Percentiles rank a stretch among this genome's conserved stretches.
Evolutionary conservation across 2,329 filamentous ascomycete species (phyloP).

Genomic region (Pseudogymnoascus verrucosus): DNA sequence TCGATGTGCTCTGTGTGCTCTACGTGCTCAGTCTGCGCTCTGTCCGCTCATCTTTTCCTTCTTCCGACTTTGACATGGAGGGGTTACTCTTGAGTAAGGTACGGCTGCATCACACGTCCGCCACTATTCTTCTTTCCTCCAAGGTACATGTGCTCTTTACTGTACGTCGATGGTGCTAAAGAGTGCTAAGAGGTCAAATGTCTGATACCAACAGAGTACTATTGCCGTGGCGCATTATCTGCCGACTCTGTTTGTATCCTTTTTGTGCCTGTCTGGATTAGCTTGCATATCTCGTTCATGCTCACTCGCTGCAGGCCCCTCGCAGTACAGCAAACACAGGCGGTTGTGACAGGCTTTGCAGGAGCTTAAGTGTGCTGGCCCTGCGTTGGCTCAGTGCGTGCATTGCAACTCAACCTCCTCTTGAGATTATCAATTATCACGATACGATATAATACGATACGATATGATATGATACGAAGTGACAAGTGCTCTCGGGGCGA

Average conservation of each 20-base stretch:
- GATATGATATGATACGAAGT: background rate
- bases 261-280: background rate
- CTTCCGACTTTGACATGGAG: constrained; percentile 3
- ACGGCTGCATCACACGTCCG: constrained; percentile 4
- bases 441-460: background rate
- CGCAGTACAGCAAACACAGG: background rate
- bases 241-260: background rate
- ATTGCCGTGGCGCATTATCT: background rate
- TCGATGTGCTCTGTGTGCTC: background rate
- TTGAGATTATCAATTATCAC: background rate
- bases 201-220: background rate
- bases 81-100: background rate
- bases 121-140: background rate
- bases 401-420: background rate
- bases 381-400: constrained; percentile 1
- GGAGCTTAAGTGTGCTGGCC: background rate
- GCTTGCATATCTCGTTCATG: background rate
- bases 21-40: background rate
- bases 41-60: background rate
- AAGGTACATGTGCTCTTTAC: background rate
- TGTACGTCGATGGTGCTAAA: background rate
- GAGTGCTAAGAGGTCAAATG: background rate
- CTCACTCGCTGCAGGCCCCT: background rate
- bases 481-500: background rate
- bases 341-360: background rate